Conservation (phyloP, 2,329 filamentous ascomycete genomes). For the Pseudocercospora cruenta region DNA sequence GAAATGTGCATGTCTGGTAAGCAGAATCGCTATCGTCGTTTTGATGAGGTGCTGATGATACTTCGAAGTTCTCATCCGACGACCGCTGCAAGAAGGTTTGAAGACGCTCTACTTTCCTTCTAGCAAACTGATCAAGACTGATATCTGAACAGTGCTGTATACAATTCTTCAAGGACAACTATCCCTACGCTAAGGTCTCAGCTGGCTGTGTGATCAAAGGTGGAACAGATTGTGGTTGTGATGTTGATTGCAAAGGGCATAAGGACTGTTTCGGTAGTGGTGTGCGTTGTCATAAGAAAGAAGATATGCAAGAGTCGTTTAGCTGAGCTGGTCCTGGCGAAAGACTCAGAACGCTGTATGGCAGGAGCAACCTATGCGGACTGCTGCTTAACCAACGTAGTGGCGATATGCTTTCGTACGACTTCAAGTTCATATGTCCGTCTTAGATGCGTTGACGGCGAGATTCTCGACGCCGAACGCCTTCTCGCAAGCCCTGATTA, state of each 20-base stretch:
- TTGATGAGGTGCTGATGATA: background rate
- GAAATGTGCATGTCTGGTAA: background rate
- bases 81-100: background rate
- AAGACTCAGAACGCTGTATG: no score
- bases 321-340: no score
- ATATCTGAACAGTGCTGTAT: background rate
- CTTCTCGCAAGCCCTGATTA: no score
- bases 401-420: no score
- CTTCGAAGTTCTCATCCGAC: background rate
- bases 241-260: background rate
- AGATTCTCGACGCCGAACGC: no score
- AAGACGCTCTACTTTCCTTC: no score
- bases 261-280: background rate
- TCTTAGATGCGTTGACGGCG: no score
- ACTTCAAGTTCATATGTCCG: no score
- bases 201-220: background rate
- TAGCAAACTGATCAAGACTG: no score
- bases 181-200: background rate
- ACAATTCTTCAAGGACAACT: background rate
- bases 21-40: background rate
- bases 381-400: no score
- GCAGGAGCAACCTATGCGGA: no score
- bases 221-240: background rate
- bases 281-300: background rate
- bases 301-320: no score